Evolutionary conservation across 2,329 filamentous ascomycete genomes (phyloP), one percentile per base, ranked within the genome.

Genomic region (Pseudogymnoascus sp.): DNA sequence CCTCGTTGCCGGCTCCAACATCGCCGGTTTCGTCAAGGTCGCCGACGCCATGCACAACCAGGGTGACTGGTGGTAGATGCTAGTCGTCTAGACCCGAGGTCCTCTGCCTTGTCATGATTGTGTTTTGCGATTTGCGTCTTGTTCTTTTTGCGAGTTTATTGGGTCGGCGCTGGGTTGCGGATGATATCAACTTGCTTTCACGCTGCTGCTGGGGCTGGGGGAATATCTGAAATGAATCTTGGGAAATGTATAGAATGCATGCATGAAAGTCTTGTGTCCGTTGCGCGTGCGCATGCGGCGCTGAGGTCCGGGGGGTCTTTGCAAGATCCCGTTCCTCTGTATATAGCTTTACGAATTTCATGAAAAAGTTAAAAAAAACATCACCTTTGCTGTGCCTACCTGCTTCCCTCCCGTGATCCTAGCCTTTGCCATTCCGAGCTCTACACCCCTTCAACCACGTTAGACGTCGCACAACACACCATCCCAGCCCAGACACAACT

Each of bases 21-120:
- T 99, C 79, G 94, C 94, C 64, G 94, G 94, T 62, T 97, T 97
- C 80, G 88, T 89, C 77, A 99, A 97, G 87, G 93, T 97, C 61
- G 92, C 88, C 59, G 83, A 85, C 70, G 93, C 94, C 71, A 97
- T 97, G 93, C 84, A 88, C 74, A 91, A 96, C 76, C 93, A 97
- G 78, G 94, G 94, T 71, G 93, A 97, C 77, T 97, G 92, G 93
- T 97, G 82, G 82, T 72, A 70, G 60, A 70, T 68, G 53, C 30
- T 50, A 3, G 36, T 25, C 20, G 20, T 28, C 41, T 47, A 8
- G 12, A 2, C 7, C 7, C n/a, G n/a, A 4, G 15, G 41, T 28
- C 22, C 12, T 11, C 18, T 30, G 43, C 30, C 30, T 41, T 25
- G 22, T 25, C 22, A 25, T 25, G 22, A 2, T n/a, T n/a, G n/a